These are phyloP conservation scores for Fusarium circinatum DNA, from an alignment of 2,329 filamentous ascomycete genomes.

Conservation along the genomic window DNA sequence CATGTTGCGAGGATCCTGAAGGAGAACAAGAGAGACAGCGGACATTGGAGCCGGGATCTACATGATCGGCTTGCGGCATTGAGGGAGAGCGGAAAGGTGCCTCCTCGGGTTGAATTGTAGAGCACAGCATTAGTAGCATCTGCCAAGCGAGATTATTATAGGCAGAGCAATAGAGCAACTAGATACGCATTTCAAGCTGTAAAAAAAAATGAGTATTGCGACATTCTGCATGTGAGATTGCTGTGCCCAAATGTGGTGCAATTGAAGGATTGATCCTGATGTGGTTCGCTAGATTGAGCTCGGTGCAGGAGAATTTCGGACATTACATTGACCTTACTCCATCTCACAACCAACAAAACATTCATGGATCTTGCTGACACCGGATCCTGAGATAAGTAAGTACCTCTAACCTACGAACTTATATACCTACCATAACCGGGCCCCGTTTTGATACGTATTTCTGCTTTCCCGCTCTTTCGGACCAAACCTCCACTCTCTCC, in stretches of 20 bases:
- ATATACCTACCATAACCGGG: background rate
- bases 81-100: constrained; percentile 44
- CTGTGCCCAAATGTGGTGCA: background rate
- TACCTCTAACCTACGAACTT: background rate
- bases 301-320: constrained; percentile 29
- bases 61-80: constrained; percentile 48
- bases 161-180: background rate
- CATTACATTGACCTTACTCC: background rate
- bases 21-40: constrained; percentile 49
- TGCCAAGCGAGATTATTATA: background rate
- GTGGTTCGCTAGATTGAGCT: constrained; percentile 6
- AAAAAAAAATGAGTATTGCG: background rate
- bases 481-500: too few species aligned
- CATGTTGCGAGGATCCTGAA: constrained; percentile 56
- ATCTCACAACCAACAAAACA: background rate
- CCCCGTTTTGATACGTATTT: background rate
- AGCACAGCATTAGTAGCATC: background rate
- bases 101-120: constrained; percentile 50
- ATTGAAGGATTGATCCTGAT: constrained; percentile 3
- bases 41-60: constrained; percentile 60
- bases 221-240: background rate
- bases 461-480: background rate
- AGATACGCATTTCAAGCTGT: background rate
- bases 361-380: constrained; percentile 5
- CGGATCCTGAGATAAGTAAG: background rate